These are phyloP conservation scores for Arthrinium puccinioides DNA, from an alignment of 2,329 filamentous ascomycete genomes.

Conservation along the genomic window DNA sequence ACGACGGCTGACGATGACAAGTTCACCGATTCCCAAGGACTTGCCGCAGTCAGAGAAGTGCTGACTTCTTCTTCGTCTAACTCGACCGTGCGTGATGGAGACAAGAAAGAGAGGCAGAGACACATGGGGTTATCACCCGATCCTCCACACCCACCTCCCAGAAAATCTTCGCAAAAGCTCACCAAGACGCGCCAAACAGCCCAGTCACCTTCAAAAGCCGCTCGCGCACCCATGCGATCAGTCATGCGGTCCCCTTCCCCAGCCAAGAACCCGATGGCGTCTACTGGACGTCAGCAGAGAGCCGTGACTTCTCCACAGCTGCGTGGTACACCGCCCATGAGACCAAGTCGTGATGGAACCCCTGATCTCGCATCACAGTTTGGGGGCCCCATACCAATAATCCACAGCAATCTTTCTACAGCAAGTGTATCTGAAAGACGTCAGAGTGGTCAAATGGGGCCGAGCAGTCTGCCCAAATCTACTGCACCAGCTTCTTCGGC, in stretches of 20 bases:
- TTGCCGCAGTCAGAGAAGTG: slow-evolving; percentile 62
- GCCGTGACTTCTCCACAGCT: slow-evolving; percentile 20
- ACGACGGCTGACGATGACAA: no score
- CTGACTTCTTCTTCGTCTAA: slow-evolving; percentile 66
- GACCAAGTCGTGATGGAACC: slow-evolving; percentile 64
- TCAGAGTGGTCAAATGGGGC: slow-evolving; percentile 29
- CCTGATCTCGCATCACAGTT: slow-evolving; percentile 52
- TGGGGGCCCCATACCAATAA: slow-evolving; percentile 43
- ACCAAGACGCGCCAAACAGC: slow-evolving; percentile 28
- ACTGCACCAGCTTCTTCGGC: slow-evolving; percentile 24
- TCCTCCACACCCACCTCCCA: slow-evolving; percentile 54
- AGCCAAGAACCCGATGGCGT: slow-evolving; percentile 20
- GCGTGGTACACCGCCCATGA: slow-evolving; percentile 39
- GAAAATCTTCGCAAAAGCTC: slow-evolving; percentile 54
- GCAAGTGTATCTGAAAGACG: slow-evolving; percentile 40
- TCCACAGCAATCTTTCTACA: slow-evolving; percentile 54
- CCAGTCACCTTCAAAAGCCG: slow-evolving; percentile 31
- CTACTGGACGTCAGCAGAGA: slow-evolving; percentile 17
- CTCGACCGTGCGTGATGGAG: slow-evolving; percentile 54
- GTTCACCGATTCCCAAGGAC: slow-evolving; percentile 46
- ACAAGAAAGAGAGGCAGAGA: slow-evolving; percentile 33
- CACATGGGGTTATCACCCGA: slow-evolving; percentile 36
- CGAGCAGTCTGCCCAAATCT: slow-evolving; percentile 26
- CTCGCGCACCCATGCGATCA: slow-evolving; percentile 20
- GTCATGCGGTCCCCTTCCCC: slow-evolving; percentile 24